Percentiles rank a stretch among this genome's conserved stretches.
Evolutionary conservation across 768 basidiomycete genomes (phyloP).

Genomic region (Boletus patriciae): DNA sequence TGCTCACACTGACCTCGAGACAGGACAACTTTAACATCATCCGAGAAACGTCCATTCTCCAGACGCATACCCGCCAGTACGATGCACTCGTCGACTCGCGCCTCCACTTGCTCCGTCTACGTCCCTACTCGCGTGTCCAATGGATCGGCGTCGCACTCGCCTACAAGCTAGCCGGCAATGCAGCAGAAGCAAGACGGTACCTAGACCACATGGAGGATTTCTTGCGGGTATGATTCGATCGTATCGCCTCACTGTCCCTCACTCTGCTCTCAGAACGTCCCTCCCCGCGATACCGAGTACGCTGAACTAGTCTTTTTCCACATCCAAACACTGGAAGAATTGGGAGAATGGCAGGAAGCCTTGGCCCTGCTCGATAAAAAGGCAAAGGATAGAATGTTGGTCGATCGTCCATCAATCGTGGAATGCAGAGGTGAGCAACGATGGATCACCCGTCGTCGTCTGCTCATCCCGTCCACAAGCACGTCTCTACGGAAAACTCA

Average conservation of each 20-base stretch:
- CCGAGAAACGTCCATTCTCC: conserved; percentile 85
- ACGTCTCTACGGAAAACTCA: conserved; percentile 67
- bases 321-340: conserved; percentile 67
- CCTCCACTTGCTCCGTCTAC: conserved; percentile 71
- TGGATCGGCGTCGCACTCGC: conserved; percentile 92
- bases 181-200: conserved; percentile 65
- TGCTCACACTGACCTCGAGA: conserved; percentile 2
- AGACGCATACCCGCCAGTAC: conserved; percentile 83
- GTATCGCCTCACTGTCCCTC: conserved; percentile 2
- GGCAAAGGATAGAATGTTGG: conserved; percentile 62
- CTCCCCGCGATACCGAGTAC: conserved; percentile 77
- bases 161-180: conserved; percentile 78
- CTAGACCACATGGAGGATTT: conserved; percentile 70
- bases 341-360: conserved; percentile 61
- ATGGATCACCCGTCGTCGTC: not conserved
- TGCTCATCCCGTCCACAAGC: conserved; percentile 46
- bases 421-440: conserved; percentile 59
- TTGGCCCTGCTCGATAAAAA: conserved; percentile 61
- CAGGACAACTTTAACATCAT: conserved; percentile 95
- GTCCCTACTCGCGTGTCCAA: conserved; percentile 81
- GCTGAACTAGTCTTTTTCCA: conserved; percentile 84
- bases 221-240: conserved; percentile 54
- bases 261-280: conserved; percentile 55
- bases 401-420: conserved; percentile 68
- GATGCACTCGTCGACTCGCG: conserved; percentile 80